Evolutionary conservation across 139 green algal genomes (phyloP).

Genomic region (Astrephomene gubernaculifera): DNA sequence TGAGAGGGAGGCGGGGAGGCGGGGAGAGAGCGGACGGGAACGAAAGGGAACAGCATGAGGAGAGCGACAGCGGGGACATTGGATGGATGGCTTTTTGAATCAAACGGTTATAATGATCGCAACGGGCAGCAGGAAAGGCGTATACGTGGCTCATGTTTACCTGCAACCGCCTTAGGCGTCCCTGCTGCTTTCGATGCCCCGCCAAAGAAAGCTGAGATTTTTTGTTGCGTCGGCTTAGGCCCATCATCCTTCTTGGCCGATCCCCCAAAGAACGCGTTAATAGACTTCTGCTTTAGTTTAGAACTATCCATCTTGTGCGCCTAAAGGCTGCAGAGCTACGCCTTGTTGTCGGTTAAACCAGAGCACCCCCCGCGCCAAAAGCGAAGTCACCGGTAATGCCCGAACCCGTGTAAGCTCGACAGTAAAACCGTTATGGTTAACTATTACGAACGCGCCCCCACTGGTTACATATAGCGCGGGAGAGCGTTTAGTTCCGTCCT

Average conservation of each 20-base stretch:
- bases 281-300: conserved; percentile 36
- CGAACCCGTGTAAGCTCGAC: too few relatives aligned
- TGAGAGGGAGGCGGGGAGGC: not conserved
- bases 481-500: too few relatives aligned
- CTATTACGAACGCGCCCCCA: too few relatives aligned
- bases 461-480: too few relatives aligned
- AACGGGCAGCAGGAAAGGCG: not conserved
- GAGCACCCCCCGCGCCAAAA: too few relatives aligned
- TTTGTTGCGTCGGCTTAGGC: conserved; percentile 55
- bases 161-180: conserved; percentile 1
- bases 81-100: too few relatives aligned
- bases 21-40: not conserved
- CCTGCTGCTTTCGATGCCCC: conserved; percentile 29
- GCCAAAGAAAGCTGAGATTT: conserved; percentile 76
- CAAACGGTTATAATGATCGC: not conserved
- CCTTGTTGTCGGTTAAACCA: too few relatives aligned
- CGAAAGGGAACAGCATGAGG: not conserved
- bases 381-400: too few relatives aligned
- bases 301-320: conserved; percentile 34
- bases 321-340: too few relatives aligned
- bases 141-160: not conserved
- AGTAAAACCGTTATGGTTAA: too few relatives aligned
- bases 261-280: conserved; percentile 22
- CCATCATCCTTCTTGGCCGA: conserved; percentile 11
- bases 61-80: too few relatives aligned